Percentiles rank a stretch among this genome's conserved stretches.
Conservation (phyloP, 2,329 filamentous ascomycete species). For the Hirsutella minnesotensis region DNA sequence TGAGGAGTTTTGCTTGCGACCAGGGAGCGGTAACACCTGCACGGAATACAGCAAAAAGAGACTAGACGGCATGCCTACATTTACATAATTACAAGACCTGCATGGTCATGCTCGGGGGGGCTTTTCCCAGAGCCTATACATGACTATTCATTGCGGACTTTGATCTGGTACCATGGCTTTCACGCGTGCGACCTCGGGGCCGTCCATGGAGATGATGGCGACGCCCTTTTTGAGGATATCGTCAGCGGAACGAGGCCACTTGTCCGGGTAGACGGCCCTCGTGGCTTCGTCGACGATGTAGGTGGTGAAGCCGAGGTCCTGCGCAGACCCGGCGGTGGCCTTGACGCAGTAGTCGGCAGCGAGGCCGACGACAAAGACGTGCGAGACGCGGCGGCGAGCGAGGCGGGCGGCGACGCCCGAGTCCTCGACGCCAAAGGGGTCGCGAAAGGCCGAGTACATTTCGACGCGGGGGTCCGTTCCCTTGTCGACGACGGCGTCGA, state of each 20-base stretch:
- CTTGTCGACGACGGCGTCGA: slow-evolving; percentile 67
- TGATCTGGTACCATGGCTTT: slow-evolving; percentile 2
- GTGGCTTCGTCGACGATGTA: slow-evolving; percentile 72
- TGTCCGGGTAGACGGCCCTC: slow-evolving; percentile 52
- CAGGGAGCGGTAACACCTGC: neutral
- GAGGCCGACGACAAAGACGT: slow-evolving; percentile 78
- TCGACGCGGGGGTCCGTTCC: slow-evolving; percentile 64
- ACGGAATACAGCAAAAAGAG: too few relatives aligned
- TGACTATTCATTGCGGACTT: too few relatives aligned
- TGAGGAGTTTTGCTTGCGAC: slow-evolving; percentile 5
- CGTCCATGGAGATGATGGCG: slow-evolving; percentile 36
- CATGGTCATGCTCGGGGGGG: too few relatives aligned
- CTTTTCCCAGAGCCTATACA: too few relatives aligned
- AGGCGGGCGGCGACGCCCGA: slow-evolving; percentile 52
- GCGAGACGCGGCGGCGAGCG: slow-evolving; percentile 46
- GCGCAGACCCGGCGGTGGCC: slow-evolving; percentile 67
- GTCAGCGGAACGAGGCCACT: slow-evolving; percentile 42
- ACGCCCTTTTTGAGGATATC: slow-evolving; percentile 50
- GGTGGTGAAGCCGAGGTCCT: slow-evolving; percentile 61
- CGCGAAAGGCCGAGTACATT: slow-evolving; percentile 89
- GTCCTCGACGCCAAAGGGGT: slow-evolving; percentile 58
- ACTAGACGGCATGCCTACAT: slow-evolving; percentile 1
- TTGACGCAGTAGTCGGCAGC: slow-evolving; percentile 87
- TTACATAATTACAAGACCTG: too few relatives aligned
- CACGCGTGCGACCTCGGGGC: slow-evolving; percentile 11